Evolutionary conservation across 495 filamentous ascomycete species (phyloP), one percentile per base, ranked within the genome.

Genomic region (Podospora sp.): DNA sequence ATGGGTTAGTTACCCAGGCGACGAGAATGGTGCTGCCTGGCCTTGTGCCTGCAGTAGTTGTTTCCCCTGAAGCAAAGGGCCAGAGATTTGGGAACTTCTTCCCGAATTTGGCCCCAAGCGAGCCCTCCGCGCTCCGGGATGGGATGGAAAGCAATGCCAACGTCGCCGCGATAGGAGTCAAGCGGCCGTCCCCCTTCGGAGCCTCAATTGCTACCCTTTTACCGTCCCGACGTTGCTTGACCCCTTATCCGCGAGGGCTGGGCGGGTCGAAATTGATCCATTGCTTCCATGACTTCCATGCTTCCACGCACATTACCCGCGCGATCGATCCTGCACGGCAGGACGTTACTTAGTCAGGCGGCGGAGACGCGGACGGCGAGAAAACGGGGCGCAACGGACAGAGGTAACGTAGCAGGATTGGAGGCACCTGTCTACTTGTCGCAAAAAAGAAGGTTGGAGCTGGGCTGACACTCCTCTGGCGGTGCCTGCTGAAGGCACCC

Each of bases 11-110:
- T 33, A 46, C 40, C 12, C 40, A 18, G 40, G 16, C 12, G 16
- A 46, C 40, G 16, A 46, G 52, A 55, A 55, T 55, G 24, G 52
- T 55, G 52, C 52, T 55, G 52, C 52, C 52, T 55, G 52, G 8
- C n/a, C n/a, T 26, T 14, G n/a, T 55, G 52, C 52, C 52, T 55
- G 52, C 52, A 55, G 52, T 22, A 55, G 52, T n/a, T 20, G 40
- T 14, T 46, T 4, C 40, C 40, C 9, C 9, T 46, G 40, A 46
- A 46, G 40, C 40, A 46, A 11, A 46, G 40, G 40, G 12, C 40
- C 9, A 46, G 40, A 6, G 16, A n/a, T 46, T 12, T 12, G 16
- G 9, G 40, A 46, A 33, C 4, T 33, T 33, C 8, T 46, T 11
- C 40, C 40, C 40, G 40, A 14, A 18, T 46, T 46, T 46, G 40